Base-by-base conservation (phyloP, 805 yeast species). In the Komagataella pastoris region DNA sequence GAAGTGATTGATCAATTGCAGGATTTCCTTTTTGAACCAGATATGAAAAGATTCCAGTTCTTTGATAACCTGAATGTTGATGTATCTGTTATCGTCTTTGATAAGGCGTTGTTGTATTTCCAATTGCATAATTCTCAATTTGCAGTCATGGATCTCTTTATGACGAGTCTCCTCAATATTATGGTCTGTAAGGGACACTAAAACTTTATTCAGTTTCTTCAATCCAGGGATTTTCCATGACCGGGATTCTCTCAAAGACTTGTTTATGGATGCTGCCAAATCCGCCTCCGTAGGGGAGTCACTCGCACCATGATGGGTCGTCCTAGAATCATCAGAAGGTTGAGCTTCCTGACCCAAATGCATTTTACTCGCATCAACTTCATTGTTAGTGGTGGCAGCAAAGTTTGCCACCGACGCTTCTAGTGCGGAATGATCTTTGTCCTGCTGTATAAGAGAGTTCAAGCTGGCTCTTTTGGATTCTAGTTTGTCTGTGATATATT, bases 181-280 rank as follows among this genome's bases (percentile, higher is more conserved):
- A 1, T 60, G 55, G 48, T 67, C 71, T 36, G 67, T 65, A 53
- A 66, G 65, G 48, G 66, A 65, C 30, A 58, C 55, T 3, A 67
- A 58, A 43, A 63, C 65, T 49, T 59, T 66, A 53, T 65, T 67
- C n/a, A 68, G 48, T 50, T 60, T 65, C 48, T 58, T 65, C 36
- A 68, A 54, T 3, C 70, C 71, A 1, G 72, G 72, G 7, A 67
- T 65, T 46, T 62, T 67, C 12, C 60, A 66, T 50, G 59, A 64
- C 23, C 58, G 56, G 30, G 21, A 45, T 10, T 23, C 60, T 47
- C 62, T 59, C 1, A 65, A 58, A 52, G 60, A 57, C 49, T 60
- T 52, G 44, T 60, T 65, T 48, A 63, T 52, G 3, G 65, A 64
- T 50, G 64, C 57, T 50, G 63, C 68, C 40, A 65, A 53, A 51